Conservation (phyloP, 176 grass and related monocot species). For the Juncus effusus region DNA sequence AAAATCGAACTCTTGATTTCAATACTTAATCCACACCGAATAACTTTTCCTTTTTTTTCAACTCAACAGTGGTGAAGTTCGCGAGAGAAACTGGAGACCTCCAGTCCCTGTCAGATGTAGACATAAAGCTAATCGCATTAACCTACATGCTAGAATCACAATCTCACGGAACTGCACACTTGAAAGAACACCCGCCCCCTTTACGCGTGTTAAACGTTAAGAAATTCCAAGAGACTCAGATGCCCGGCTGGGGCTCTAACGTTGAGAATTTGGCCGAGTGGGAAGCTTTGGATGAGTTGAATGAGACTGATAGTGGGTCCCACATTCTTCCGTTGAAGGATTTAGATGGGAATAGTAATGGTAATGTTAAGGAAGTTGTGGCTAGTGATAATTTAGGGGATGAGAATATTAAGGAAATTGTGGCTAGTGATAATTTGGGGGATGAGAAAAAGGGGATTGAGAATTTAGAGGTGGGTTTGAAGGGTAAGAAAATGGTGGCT, state of each 20-base stretch:
- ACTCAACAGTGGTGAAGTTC: conserved; percentile 72
- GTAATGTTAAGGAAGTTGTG: conserved; percentile 7
- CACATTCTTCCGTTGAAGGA: conserved; percentile 83
- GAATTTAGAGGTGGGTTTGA: conserved; percentile 27
- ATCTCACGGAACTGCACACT: conserved; percentile 66
- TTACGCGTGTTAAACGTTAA: conserved; percentile 63
- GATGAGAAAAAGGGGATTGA: conserved; percentile 18
- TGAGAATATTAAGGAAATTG: conserved; percentile 32
- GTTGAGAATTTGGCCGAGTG: conserved; percentile 74
- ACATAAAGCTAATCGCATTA: conserved; percentile 89
- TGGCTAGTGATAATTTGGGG: conserved; percentile 11
- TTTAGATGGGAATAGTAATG: conserved; percentile 42
- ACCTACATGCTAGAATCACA: conserved; percentile 94
- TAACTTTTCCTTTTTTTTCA: background rate
- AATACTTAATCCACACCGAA: too few species aligned
- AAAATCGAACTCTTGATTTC: too few species aligned
- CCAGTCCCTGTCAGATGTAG: conserved; percentile 89
- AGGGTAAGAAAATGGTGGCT: conserved; percentile 43
- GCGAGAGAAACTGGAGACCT: conserved; percentile 91
- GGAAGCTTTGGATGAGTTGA: conserved; percentile 74
- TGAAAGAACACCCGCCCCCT: conserved; percentile 71
- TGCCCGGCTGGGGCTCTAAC: conserved; percentile 89
- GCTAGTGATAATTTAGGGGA: conserved; percentile 19
- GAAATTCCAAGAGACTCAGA: conserved; percentile 42
- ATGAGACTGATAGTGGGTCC: conserved; percentile 47